These are phyloP conservation scores for Xylaria sp. DNA, from an alignment of 2,329 filamentous ascomycete genomes.

Conservation along the genomic window DNA sequence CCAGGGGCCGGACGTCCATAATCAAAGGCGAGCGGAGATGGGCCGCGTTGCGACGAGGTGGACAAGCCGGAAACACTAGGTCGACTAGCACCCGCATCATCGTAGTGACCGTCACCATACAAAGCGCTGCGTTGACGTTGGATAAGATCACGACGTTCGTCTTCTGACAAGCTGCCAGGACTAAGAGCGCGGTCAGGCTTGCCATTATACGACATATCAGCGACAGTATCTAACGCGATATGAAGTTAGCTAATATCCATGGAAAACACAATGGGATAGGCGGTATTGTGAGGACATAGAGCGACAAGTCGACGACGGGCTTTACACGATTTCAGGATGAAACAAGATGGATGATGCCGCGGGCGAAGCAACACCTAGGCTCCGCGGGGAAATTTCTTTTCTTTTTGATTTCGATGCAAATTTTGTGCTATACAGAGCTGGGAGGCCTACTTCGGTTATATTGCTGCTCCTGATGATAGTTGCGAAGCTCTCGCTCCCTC, in stretches of 20 bases:
- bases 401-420: constrained; percentile 48
- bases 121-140: constrained; percentile 93
- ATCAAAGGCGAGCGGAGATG: constrained; percentile 82
- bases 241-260: constrained; percentile 44
- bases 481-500: constrained; percentile 97
- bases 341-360: constrained; percentile 36
- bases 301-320: constrained; percentile 30
- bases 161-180: constrained; percentile 86
- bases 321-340: constrained; percentile 40
- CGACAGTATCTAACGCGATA: constrained; percentile 55
- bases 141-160: constrained; percentile 94
- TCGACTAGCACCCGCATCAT: constrained; percentile 69
- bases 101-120: constrained; percentile 78
- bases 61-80: constrained; percentile 70
- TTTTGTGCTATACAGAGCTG: constrained; percentile 72
- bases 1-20: constrained; percentile 50
- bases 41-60: constrained; percentile 70
- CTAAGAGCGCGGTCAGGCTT: constrained; percentile 89
- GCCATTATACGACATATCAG: constrained; percentile 55
- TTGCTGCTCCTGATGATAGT: constrained; percentile 99
- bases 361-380: constrained; percentile 36
- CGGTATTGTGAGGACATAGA: constrained; percentile 32
- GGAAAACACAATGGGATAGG: constrained; percentile 24
- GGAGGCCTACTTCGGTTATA: constrained; percentile 98
- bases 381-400: constrained; percentile 44